Percentiles rank a stretch among this genome's conserved stretches.
Conservation (phyloP, 192 early-diverging fungal genomes). For the Podila minutissima region DNA sequence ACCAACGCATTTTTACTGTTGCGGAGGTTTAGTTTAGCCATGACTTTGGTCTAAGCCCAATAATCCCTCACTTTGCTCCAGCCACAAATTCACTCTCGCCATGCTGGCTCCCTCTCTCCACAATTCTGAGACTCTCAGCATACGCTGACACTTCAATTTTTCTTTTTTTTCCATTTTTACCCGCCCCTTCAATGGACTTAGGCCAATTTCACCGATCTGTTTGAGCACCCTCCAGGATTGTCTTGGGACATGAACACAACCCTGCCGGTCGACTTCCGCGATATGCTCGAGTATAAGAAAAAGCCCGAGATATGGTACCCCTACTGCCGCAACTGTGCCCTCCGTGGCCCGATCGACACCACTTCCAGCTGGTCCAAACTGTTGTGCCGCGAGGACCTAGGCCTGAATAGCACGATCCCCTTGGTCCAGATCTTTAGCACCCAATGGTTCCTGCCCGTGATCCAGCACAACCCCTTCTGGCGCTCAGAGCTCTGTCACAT, state of each 20-base stretch:
- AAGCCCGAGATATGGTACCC: constrained; percentile 47
- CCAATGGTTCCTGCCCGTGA: constrained; percentile 44
- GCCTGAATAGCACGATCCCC: neutral
- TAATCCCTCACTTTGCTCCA: too few species aligned
- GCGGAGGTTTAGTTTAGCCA: too few species aligned
- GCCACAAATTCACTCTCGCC: too few species aligned
- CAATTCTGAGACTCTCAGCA: neutral
- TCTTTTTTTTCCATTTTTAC: neutral
- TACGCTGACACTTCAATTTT: neutral
- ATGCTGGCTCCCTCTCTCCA: neutral
- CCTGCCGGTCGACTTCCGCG: constrained; percentile 9
- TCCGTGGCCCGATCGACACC: constrained; percentile 5
- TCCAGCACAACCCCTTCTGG: constrained; percentile 43
- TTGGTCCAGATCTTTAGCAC: constrained; percentile 35
- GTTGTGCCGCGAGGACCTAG: constrained; percentile 25
- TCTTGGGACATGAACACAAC: constrained; percentile 31
- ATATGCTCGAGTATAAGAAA: constrained; percentile 15
- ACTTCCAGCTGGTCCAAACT: constrained; percentile 30
- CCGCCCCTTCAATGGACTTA: neutral
- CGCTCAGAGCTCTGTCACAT: constrained; percentile 34
- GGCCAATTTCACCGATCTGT: constrained; percentile 49
- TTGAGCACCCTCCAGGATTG: constrained; percentile 26
- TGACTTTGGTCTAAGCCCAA: too few species aligned
- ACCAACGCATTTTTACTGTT: too few species aligned
- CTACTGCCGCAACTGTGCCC: constrained; percentile 44